Percentiles rank a stretch among this genome's conserved stretches.
These are phyloP conservation scores for Fagus sylvatica DNA, from an alignment of 306 rosid species.

Conservation along the genomic window DNA sequence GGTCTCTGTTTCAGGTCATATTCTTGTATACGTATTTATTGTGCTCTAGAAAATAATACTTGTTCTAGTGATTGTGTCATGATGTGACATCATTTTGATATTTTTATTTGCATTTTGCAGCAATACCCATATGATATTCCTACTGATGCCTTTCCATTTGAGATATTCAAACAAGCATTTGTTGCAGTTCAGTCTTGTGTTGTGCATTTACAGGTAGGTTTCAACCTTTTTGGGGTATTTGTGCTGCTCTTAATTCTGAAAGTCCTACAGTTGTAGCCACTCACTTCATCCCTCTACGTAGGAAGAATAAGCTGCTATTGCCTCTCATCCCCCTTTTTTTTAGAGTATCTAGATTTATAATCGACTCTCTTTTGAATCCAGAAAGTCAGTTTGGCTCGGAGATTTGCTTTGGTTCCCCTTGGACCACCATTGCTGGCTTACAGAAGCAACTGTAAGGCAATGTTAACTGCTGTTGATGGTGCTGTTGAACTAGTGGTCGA, in stretches of 20 bases:
- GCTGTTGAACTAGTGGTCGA: slow-evolving; percentile 87
- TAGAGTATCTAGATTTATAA: background rate
- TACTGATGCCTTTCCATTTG: slow-evolving; percentile 94
- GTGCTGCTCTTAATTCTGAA: background rate
- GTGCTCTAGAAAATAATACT: background rate
- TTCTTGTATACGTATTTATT: slow-evolving; percentile 1
- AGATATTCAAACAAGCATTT: slow-evolving; percentile 97
- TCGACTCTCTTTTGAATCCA: slow-evolving; percentile 31
- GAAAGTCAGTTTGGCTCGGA: slow-evolving; percentile 97
- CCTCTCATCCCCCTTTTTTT: background rate
- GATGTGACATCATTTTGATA: slow-evolving; percentile 22
- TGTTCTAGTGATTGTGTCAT: background rate
- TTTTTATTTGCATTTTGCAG: slow-evolving; percentile 47
- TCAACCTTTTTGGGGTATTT: slow-evolving; percentile 1
- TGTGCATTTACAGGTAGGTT: slow-evolving; percentile 88
- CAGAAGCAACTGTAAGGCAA: slow-evolving; percentile 84
- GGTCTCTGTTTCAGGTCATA: slow-evolving; percentile 90
- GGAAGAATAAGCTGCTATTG: background rate
- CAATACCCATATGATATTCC: slow-evolving; percentile 98
- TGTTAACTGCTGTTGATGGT: slow-evolving; percentile 77
- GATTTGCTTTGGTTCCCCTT: slow-evolving; percentile 96
- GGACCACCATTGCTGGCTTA: slow-evolving; percentile 95
- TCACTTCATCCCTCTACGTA: background rate
- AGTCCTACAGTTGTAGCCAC: background rate
- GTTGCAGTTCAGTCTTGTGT: slow-evolving; percentile 98